Evolutionary conservation across 2,329 filamentous ascomycete species (phyloP).

Genomic region (Aspergillus japonicus): DNA sequence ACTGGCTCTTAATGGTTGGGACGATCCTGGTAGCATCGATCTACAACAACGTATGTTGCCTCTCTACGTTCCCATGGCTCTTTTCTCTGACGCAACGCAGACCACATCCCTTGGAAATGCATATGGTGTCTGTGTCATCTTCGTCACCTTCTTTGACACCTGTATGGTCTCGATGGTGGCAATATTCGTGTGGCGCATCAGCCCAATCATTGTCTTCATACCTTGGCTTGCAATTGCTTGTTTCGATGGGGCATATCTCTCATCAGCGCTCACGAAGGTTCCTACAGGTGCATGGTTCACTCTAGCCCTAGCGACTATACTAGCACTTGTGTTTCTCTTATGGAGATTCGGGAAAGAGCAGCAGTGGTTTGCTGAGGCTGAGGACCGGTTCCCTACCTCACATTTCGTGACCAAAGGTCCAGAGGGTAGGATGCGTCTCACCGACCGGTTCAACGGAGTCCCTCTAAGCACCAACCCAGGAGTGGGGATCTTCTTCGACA

Average conservation of each 20-base stretch:
- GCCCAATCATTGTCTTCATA: constrained; percentile 65
- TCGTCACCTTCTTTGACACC: constrained; percentile 76
- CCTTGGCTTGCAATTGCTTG: constrained; percentile 39
- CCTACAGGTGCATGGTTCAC: constrained; percentile 79
- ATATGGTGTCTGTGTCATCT: constrained; percentile 76
- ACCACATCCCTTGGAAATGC: constrained; percentile 70
- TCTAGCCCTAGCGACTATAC: constrained; percentile 60
- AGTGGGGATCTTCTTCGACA: constrained; percentile 76
- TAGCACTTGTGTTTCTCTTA: constrained; percentile 66
- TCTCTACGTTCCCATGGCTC: background rate
- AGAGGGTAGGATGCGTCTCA: constrained; percentile 6
- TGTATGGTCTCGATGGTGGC: constrained; percentile 71
- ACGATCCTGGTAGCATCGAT: constrained; percentile 72
- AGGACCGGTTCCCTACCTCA: constrained; percentile 55
- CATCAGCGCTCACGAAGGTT: constrained; percentile 68
- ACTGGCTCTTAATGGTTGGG: constrained; percentile 75
- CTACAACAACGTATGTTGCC: constrained; percentile 59
- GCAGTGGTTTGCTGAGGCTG: constrained; percentile 69
- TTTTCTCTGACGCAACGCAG: constrained; percentile 29
- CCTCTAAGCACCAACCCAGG: constrained; percentile 53
- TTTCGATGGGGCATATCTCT: constrained; percentile 67
- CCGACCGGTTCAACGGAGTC: constrained; percentile 35
- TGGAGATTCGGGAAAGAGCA: constrained; percentile 79
- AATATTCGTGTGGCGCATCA: constrained; percentile 70
- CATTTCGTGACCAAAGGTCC: constrained; percentile 11